Conservation (phyloP, 805 yeast species). For the Komagataella mondaviorum region DNA sequence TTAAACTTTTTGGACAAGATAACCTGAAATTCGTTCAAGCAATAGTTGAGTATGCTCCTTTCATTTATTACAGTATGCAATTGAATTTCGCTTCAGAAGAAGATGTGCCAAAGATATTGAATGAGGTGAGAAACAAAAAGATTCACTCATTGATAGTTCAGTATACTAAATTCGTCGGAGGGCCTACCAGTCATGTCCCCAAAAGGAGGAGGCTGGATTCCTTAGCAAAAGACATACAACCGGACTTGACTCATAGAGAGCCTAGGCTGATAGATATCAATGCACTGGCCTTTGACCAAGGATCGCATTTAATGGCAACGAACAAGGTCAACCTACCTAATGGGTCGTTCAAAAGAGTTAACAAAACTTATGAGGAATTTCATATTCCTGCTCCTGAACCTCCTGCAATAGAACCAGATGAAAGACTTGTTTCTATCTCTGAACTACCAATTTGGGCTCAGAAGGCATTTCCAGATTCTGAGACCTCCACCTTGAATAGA, state of each 20-base stretch:
- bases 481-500: slow-evolving; percentile 57
- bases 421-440: slow-evolving; percentile 39
- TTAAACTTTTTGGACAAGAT: not conserved
- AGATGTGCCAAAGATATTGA: not conserved
- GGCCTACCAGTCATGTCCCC: not conserved
- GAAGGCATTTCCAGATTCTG: slow-evolving; percentile 54
- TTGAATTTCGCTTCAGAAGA: not conserved
- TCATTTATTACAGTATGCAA: not conserved
- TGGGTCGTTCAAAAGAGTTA: slow-evolving; percentile 69
- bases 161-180: slow-evolving; percentile 13
- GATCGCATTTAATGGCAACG: slow-evolving; percentile 52
- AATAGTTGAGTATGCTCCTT: not conserved
- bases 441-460: slow-evolving; percentile 77
- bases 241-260: slow-evolving; percentile 9
- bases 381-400: slow-evolving; percentile 79
- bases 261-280: slow-evolving; percentile 55
- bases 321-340: slow-evolving; percentile 50
- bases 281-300: slow-evolving; percentile 55
- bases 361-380: slow-evolving; percentile 72
- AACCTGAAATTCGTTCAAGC: not conserved
- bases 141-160: slow-evolving; percentile 27
- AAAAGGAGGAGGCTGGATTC: not conserved
- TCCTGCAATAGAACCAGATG: slow-evolving; percentile 19
- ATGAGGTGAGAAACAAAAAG: slow-evolving; percentile 31
- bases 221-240: not conserved